Evolutionary conservation across 78 protist genomes (phyloP), one percentile per base, ranked within the genome.

Genomic region (Tieghemostelium lacteum): DNA sequence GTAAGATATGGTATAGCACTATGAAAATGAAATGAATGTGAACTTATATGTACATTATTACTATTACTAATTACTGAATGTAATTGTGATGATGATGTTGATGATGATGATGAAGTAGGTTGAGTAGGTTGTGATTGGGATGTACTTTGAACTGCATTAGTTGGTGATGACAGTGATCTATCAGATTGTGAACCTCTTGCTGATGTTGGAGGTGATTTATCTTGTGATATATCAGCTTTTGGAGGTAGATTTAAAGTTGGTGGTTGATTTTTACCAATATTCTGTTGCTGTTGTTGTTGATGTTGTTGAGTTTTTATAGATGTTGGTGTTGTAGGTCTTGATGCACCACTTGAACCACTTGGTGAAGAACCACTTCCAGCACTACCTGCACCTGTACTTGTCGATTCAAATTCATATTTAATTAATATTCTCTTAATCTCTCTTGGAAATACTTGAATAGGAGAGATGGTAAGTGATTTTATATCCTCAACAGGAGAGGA

Each of bases 21-120:
- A 33, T 70, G 73, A 31, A 34, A 70, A 70, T 83, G 91, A 37
- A 83, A 83, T 42, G 91, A 83, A 57, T 57, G 83, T 20, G 67
- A 73, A 37, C 17, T 58, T 73, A 61, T n/a, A 37, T 73, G 83
- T 12, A 71, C 50, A 50, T 28, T 71, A 45, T 71, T 42, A 50
- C 63, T 50, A 52, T 71, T 71, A 24, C 52, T 33, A 71, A 71
- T 71, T 45, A 71, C 31, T 50, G 64, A 50, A 50, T 37, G 37
- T 69, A 39, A 6, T n/a, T 55, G 49, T 45, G 60, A 33, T 16
- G 55, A 14, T 6, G n/a, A 14, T 6, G 10, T 45, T 14, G 52
- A 6, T 14, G n/a, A 14, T 14, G n/a, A 14, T 14, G 6, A 50
- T n/a, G 17, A 1, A 31, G 40, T 71, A 52, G 45, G 45, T 26